phyloP scores from a whole-genome alignment of 371 early-diverging fungal species.

The Catenaria anguillulae region DNA sequence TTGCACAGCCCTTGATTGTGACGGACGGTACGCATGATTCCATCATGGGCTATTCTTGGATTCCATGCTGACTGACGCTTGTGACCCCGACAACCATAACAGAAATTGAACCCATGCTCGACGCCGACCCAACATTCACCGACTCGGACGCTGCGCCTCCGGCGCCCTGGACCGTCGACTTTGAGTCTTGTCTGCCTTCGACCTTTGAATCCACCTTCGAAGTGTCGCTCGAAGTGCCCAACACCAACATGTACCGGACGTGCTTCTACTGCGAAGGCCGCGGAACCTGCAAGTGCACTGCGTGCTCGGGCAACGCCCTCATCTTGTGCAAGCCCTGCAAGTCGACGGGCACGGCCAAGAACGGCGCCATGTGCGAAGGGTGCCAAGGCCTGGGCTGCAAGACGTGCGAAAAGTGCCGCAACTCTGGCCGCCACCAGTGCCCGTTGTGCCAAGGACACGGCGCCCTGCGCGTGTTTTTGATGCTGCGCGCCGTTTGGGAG shows the following conservation, averaged over 20 bases:
- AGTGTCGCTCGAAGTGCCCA: neutral
- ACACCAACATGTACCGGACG: neutral
- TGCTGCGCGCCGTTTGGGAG: neutral
- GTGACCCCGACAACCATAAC: no score
- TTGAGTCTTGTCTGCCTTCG: neutral
- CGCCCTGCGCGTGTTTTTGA: neutral
- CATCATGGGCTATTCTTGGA: no score
- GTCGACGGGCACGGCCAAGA: neutral
- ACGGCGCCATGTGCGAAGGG: neutral
- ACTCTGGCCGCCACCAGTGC: neutral
- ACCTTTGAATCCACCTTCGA: neutral
- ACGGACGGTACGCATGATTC: no score
- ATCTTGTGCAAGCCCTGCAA: neutral
- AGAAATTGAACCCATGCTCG: neutral
- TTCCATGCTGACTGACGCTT: no score
- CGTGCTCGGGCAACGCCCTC: neutral
- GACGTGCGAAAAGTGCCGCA: neutral
- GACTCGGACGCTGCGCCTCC: neutral
- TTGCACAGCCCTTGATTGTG: neutral
- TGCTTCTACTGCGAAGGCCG: neutral
- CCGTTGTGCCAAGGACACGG: neutral
- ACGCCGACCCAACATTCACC: neutral
- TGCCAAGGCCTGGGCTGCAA: neutral
- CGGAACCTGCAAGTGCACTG: neutral
- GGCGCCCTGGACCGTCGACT: neutral